Conservation (phyloP, 2,329 filamentous ascomycete genomes). For the Sarocladium kiliense region DNA sequence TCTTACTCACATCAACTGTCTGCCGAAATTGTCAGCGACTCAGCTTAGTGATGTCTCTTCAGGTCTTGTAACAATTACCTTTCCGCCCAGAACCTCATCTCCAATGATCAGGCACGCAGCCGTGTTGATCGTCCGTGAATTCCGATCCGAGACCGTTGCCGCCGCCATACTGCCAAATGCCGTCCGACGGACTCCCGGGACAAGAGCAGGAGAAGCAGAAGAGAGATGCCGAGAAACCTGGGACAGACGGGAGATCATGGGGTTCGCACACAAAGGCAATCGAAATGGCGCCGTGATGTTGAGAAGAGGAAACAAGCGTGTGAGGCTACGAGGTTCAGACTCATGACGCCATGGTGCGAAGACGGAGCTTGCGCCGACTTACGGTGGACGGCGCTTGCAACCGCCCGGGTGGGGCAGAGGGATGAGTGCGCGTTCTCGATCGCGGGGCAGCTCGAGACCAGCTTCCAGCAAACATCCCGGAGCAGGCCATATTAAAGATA, state of each 20-base stretch:
- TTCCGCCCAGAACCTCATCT: conserved; percentile 93
- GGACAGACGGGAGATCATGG: conserved; percentile 74
- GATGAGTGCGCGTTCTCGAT: not conserved
- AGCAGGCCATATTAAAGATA: too few relatives aligned
- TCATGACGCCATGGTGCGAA: conserved; percentile 8
- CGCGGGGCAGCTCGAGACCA: not conserved
- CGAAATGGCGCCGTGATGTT: not conserved
- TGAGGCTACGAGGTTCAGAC: not conserved
- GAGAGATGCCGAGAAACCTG: conserved; percentile 67
- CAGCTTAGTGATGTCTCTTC: not conserved
- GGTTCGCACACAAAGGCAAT: not conserved
- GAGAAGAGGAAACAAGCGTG: not conserved
- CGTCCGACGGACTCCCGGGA: conserved; percentile 14
- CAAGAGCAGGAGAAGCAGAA: conserved; percentile 25
- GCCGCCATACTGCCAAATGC: conserved; percentile 36
- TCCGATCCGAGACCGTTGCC: conserved; percentile 37
- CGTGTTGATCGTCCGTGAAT: conserved; percentile 70
- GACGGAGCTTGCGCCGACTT: not conserved
- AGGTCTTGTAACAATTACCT: conserved; percentile 51
- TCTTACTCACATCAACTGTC: conserved; percentile 35
- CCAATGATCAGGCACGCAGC: conserved; percentile 92
- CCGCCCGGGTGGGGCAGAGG: not conserved
- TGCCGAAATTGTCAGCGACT: conserved; percentile 13
- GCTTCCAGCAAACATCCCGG: not conserved
- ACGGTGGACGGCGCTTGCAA: not conserved